Conservation (phyloP, 108 stramenopile species). For the Skeletonema potamos region DNA sequence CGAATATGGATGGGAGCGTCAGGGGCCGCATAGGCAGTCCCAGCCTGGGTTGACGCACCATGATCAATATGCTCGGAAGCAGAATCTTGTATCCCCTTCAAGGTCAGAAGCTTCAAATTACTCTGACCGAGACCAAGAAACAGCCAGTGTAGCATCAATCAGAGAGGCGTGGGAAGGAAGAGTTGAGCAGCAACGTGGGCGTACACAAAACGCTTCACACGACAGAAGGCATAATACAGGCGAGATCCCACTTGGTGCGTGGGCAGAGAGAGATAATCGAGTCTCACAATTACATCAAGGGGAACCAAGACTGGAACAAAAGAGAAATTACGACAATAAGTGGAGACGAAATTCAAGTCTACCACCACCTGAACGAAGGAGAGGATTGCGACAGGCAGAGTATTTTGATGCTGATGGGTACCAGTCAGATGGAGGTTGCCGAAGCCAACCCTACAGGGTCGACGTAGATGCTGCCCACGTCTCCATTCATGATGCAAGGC, state of each 20-base stretch:
- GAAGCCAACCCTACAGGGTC: neutral
- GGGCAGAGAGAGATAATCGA: slow-evolving; percentile 18
- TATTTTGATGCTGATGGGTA: slow-evolving; percentile 15
- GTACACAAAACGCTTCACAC: neutral
- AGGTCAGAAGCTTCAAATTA: neutral
- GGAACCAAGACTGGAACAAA: slow-evolving; percentile 7
- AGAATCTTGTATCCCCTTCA: neutral
- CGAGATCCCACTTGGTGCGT: slow-evolving; percentile 6
- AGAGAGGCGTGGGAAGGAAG: slow-evolving; percentile 30
- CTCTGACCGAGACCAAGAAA: slow-evolving; percentile 6
- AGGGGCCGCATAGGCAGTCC: neutral
- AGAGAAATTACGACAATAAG: slow-evolving; percentile 15
- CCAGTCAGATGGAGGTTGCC: slow-evolving; percentile 5
- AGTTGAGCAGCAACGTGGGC: neutral
- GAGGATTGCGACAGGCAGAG: neutral
- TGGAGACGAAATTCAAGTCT: slow-evolving; percentile 34
- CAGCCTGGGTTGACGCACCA: neutral
- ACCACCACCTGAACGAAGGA: slow-evolving; percentile 9
- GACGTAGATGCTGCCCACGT: slow-evolving; percentile 10
- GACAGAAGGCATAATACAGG: neutral
- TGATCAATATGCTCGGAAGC: too few relatives aligned
- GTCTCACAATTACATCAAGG: slow-evolving; percentile 8
- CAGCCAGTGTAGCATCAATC: slow-evolving; percentile 23
- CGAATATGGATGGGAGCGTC: neutral
- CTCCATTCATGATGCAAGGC: slow-evolving; percentile 26